Conservation (phyloP, 352 stramenopile genomes). For the Phytopythium sindhum region DNA sequence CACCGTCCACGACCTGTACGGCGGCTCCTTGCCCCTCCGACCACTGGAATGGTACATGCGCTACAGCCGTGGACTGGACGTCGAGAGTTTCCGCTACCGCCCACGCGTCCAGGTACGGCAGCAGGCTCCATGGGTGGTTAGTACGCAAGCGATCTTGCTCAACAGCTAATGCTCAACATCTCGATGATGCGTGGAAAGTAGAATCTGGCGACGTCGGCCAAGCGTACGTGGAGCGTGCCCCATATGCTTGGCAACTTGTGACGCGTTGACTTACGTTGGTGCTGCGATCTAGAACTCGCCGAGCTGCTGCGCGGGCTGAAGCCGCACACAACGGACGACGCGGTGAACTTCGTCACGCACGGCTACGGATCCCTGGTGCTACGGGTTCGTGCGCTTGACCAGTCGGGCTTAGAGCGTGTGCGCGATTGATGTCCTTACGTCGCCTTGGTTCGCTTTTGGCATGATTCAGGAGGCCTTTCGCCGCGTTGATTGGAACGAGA, state of each 20-base stretch:
- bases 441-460: background rate
- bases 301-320: constrained; percentile 56
- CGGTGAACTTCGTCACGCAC: constrained; percentile 68
- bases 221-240: constrained; percentile 20
- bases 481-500: constrained; percentile 66
- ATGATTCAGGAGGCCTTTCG: constrained; percentile 62
- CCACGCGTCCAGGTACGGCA: constrained; percentile 36
- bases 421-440: background rate
- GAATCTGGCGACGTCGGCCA: constrained; percentile 31
- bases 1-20: constrained; percentile 68
- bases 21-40: constrained; percentile 30
- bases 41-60: constrained; percentile 51
- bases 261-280: constrained; percentile 7
- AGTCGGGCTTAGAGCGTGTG: background rate
- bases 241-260: background rate
- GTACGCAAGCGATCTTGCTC: background rate
- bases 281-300: constrained; percentile 26
- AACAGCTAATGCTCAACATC: background rate
- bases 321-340: constrained; percentile 50
- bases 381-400: constrained; percentile 25
- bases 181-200: constrained; percentile 8
- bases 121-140: background rate
- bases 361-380: constrained; percentile 70
- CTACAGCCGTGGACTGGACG: constrained; percentile 26
- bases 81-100: constrained; percentile 49